phyloP scores from a whole-genome alignment of 495 filamentous ascomycete species.

The Emericellopsis terricola region DNA sequence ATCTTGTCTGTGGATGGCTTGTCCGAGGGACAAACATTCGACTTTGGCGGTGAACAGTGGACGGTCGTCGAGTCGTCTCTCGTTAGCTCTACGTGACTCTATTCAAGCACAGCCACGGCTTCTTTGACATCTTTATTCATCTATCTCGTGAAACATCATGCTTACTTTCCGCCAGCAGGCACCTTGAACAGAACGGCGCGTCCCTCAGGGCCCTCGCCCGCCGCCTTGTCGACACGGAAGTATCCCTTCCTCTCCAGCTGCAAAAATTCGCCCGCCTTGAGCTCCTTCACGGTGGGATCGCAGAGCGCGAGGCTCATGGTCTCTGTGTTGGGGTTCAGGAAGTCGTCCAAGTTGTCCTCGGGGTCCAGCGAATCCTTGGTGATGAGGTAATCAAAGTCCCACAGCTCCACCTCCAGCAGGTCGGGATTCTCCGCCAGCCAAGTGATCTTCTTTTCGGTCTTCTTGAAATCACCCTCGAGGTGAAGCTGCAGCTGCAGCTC shows the following conservation, averaged over 20 bases:
- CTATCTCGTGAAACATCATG: no score
- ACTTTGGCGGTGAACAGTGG: no score
- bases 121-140: no score
- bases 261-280: constrained; percentile 73
- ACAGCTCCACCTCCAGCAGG: constrained; percentile 65
- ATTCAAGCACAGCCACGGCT: no score
- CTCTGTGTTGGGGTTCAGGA: constrained; percentile 58
- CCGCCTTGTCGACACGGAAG: constrained; percentile 56
- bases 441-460: constrained; percentile 89
- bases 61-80: no score
- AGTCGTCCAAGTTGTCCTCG: constrained; percentile 66
- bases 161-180: constrained; percentile 44
- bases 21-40: no score
- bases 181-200: constrained; percentile 65
- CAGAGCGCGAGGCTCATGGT: constrained; percentile 57
- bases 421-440: constrained; percentile 67
- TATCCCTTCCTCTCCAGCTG: constrained; percentile 91
- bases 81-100: no score
- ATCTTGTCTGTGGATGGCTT: not conserved
- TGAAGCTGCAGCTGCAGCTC: constrained; percentile 61
- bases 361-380: constrained; percentile 80
- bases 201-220: constrained; percentile 21
- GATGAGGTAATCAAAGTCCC: constrained; percentile 83
- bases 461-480: constrained; percentile 76
- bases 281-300: constrained; percentile 57